Conservation (phyloP, 345 rosid genomes). For the Aegle marmelos region DNA sequence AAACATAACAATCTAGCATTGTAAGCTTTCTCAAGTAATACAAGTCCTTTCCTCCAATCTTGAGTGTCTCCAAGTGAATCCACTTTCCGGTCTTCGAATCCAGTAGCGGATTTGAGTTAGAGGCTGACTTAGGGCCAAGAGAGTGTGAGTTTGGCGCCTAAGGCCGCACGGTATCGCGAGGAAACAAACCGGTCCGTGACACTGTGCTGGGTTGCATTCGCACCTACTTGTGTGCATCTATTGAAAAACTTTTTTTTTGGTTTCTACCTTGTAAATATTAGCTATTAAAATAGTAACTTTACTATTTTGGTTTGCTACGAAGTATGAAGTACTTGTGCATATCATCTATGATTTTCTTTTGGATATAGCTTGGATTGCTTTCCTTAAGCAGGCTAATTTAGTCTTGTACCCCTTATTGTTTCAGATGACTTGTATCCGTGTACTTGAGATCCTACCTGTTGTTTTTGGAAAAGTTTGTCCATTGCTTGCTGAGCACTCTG, state of each 20-base stretch:
- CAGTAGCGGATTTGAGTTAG: no score
- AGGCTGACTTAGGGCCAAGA: no score
- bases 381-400: slow-evolving; percentile 8
- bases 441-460: slow-evolving; percentile 86
- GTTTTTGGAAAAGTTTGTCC: slow-evolving; percentile 53
- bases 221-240: background rate
- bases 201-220: background rate
- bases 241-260: background rate
- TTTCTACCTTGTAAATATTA: background rate
- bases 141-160: no score
- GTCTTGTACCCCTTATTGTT: slow-evolving; percentile 23
- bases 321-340: background rate
- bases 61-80: no score
- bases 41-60: no score
- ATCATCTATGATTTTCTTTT: slow-evolving; percentile 7
- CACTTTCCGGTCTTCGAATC: no score
- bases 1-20: no score
- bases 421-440: slow-evolving; percentile 93
- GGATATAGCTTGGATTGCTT: slow-evolving; percentile 2
- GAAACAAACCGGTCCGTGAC: no score
- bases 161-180: no score
- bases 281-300: background rate
- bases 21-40: no score
- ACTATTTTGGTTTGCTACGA: background rate
- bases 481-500: slow-evolving; percentile 24